These are phyloP conservation scores for Colletotrichum lupini DNA, from an alignment of 2,329 filamentous ascomycete species.

Conservation along the genomic window DNA sequence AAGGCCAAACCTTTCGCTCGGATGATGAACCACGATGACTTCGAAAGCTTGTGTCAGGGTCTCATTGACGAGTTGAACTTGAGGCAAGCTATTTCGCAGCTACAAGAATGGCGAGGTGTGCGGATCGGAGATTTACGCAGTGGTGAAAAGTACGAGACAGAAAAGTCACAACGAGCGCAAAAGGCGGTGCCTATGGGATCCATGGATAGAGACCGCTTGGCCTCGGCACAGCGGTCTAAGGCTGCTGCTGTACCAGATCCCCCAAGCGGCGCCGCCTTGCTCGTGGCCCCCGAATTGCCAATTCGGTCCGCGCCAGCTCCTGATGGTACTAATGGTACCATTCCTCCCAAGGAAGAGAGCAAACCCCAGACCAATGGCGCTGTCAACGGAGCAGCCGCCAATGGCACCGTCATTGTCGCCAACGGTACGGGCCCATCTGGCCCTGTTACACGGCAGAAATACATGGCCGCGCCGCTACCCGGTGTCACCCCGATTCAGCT, in stretches of 20 bases:
- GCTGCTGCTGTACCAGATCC: conserved; percentile 74
- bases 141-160: conserved; percentile 92
- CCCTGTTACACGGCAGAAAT: conserved; percentile 59
- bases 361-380: conserved; percentile 66
- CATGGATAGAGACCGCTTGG: conserved; percentile 84
- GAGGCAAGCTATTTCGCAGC: conserved; percentile 86
- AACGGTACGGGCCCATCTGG: conserved; percentile 46
- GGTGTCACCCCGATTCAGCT: conserved; percentile 74
- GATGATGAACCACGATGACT: conserved; percentile 96
- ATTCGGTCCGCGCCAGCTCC: conserved; percentile 60
- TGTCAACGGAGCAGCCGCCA: conserved; percentile 57
- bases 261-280: conserved; percentile 77
- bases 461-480: conserved; percentile 66
- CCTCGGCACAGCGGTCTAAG: conserved; percentile 75
- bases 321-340: conserved; percentile 40
- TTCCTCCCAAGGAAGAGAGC: conserved; percentile 51
- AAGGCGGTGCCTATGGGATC: conserved; percentile 78
- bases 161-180: conserved; percentile 82
- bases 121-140: conserved; percentile 85
- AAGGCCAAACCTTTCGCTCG: conserved; percentile 96
- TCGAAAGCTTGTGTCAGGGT: conserved; percentile 85
- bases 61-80: conserved; percentile 92
- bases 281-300: conserved; percentile 84
- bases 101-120: conserved; percentile 93
- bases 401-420: conserved; percentile 51